Evolutionary conservation across 768 basidiomycete species (phyloP).

Genomic region (Mycena alexandri): DNA sequence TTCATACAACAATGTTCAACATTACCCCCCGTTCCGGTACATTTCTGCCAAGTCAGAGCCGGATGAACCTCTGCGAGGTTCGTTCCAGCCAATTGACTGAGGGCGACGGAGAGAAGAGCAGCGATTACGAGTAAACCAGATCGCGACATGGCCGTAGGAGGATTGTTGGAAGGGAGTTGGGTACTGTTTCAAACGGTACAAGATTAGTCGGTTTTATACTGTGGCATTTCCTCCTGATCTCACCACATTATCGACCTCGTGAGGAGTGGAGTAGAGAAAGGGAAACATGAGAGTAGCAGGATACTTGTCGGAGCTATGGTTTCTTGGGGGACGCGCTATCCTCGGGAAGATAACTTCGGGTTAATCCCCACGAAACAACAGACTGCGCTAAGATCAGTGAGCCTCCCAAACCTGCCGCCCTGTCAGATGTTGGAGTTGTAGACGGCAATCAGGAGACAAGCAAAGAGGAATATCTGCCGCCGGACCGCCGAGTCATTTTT

Average conservation of each 20-base stretch:
- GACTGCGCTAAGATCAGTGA: constrained; percentile 15
- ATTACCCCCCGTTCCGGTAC: constrained; percentile 49
- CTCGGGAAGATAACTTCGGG: constrained; percentile 25
- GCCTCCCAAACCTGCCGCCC: too few species aligned
- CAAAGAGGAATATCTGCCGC: constrained; percentile 11
- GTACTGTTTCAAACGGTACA: constrained; percentile 14
- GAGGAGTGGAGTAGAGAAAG: constrained; percentile 17
- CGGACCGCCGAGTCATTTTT: constrained; percentile 21
- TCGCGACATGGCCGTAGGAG: constrained; percentile 15
- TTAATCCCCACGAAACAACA: constrained; percentile 18
- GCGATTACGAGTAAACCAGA: constrained; percentile 26
- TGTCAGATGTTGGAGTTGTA: too few species aligned
- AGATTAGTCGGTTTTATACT: constrained; percentile 14
- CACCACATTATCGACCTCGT: constrained; percentile 18
- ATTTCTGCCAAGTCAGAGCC: constrained; percentile 53
- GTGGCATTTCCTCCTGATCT: constrained; percentile 16
- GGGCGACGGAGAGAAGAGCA: constrained; percentile 46
- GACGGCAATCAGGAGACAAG: constrained; percentile 22
- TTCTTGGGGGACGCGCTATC: constrained; percentile 18
- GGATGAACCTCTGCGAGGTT: constrained; percentile 60
- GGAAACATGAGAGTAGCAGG: constrained; percentile 20
- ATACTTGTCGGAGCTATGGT: constrained; percentile 24
- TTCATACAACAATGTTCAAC: constrained; percentile 1
- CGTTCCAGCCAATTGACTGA: constrained; percentile 62
- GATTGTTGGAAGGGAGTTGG: constrained; percentile 18